phyloP scores from a whole-genome alignment of 2,329 filamentous ascomycete genomes.

The Huntiella bhutanensis region DNA sequence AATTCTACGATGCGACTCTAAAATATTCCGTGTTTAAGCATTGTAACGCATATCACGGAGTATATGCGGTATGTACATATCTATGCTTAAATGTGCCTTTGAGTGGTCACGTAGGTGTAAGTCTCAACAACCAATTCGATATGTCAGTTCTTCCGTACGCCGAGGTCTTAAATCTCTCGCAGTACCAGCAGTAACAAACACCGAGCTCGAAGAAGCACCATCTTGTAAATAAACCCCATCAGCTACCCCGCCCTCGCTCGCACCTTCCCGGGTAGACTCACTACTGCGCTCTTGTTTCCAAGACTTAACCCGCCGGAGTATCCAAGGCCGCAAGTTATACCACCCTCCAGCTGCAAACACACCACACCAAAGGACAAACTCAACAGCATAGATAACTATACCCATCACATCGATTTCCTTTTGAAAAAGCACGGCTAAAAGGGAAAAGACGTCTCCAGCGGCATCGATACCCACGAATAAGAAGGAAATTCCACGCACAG shows the following conservation, averaged over 20 bases:
- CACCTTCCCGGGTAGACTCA: neutral
- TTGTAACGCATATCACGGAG: neutral
- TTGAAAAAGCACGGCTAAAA: slow-evolving; percentile 46
- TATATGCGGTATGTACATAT: neutral
- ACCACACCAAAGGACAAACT: slow-evolving; percentile 47
- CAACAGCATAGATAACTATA: slow-evolving; percentile 46
- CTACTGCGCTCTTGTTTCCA: slow-evolving; percentile 10
- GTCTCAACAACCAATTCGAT: neutral
- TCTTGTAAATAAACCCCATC: slow-evolving; percentile 23
- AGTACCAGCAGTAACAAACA: slow-evolving; percentile 32
- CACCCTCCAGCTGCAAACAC: slow-evolving; percentile 46
- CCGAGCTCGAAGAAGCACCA: slow-evolving; percentile 40
- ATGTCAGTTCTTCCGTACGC: neutral
- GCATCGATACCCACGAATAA: slow-evolving; percentile 54
- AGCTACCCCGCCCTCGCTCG: neutral
- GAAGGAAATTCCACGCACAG: slow-evolving; percentile 53
- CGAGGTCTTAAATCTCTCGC: slow-evolving; percentile 6
- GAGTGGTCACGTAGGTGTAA: neutral
- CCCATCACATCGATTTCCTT: slow-evolving; percentile 38
- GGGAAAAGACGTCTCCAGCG: slow-evolving; percentile 46
- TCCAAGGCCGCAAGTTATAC: slow-evolving; percentile 43
- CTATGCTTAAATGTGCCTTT: neutral
- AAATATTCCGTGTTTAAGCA: too few species aligned
- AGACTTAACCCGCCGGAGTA: slow-evolving; percentile 20
- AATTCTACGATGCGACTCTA: too few species aligned